Conservation (phyloP, 805 yeast genomes). For the Zygosaccharomyces pseudorouxii region DNA sequence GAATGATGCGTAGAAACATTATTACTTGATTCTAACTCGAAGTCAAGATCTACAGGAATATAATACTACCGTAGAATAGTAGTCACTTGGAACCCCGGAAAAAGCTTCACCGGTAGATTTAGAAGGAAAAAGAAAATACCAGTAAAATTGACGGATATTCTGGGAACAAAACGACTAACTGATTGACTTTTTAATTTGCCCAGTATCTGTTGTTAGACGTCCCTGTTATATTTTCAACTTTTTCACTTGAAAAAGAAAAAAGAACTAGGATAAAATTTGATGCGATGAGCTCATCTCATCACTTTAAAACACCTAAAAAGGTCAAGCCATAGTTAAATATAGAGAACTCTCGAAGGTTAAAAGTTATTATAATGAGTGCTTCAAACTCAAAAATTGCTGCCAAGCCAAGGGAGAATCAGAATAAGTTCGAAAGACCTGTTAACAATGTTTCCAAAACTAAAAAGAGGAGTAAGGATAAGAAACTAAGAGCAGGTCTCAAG, state of each 20-base stretch:
- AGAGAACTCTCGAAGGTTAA: not conserved
- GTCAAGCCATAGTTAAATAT: not conserved
- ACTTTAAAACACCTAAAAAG: not conserved
- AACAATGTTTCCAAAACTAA: slow-evolving; percentile 12
- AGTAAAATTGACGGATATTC: too few relatives aligned
- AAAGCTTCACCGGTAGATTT: too few relatives aligned
- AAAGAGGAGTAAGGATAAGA: slow-evolving; percentile 48
- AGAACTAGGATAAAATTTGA: not conserved
- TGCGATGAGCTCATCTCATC: slow-evolving; percentile 8
- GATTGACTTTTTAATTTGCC: not conserved
- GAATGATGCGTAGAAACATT: too few relatives aligned
- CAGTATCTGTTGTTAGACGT: too few relatives aligned
- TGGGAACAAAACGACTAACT: not conserved
- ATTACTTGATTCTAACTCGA: too few relatives aligned
- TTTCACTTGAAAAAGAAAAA: slow-evolving; percentile 2
- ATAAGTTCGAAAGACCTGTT: slow-evolving; percentile 33
- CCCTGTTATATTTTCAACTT: not conserved
- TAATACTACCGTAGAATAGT: too few relatives aligned
- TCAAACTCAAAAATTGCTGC: not conserved
- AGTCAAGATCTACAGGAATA: too few relatives aligned
- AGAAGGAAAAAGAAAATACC: too few relatives aligned
- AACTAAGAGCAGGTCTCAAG: slow-evolving; percentile 60
- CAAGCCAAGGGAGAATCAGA: slow-evolving; percentile 29
- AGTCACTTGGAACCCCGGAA: too few relatives aligned
- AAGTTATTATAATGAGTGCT: slow-evolving; percentile 1